Conservation (phyloP, 495 filamentous ascomycete species). For the Apodospora peruviana region DNA sequence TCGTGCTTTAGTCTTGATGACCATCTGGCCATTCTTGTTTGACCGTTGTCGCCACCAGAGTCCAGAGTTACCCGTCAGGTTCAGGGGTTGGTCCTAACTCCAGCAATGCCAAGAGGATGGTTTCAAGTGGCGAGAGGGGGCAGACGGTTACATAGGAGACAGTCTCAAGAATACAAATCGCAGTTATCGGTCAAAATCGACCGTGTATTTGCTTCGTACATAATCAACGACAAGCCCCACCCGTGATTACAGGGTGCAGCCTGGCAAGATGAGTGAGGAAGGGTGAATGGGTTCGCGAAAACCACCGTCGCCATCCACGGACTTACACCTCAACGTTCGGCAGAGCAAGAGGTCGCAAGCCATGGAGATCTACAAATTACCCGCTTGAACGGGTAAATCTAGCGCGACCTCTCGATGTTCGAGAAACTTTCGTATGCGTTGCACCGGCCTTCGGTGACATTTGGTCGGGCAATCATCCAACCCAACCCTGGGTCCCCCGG, state of each 20-base stretch:
- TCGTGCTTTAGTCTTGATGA: neutral
- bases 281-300: no score
- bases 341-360: neutral
- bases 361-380: conserved; percentile 3
- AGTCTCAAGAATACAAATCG: conserved; percentile 25
- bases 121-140: conserved; percentile 8
- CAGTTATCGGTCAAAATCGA: neutral
- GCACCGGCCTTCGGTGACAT: conserved; percentile 1
- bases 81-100: no score
- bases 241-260: no score
- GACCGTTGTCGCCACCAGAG: neutral
- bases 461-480: conserved; percentile 8
- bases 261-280: no score
- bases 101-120: conserved; percentile 14
- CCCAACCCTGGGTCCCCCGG: conserved; percentile 1
- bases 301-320: no score
- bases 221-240: no score
- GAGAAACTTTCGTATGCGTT: conserved; percentile 8
- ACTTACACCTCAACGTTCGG: neutral
- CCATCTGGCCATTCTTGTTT: neutral
- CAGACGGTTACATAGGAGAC: neutral
- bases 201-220: neutral
- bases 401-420: conserved; percentile 3
- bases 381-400: conserved; percentile 15
- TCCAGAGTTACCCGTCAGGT: no score